Percentiles rank a stretch among this genome's conserved stretches.
phyloP scores from a whole-genome alignment of 352 stramenopile genomes.

The Globisporangium viniferum region DNA sequence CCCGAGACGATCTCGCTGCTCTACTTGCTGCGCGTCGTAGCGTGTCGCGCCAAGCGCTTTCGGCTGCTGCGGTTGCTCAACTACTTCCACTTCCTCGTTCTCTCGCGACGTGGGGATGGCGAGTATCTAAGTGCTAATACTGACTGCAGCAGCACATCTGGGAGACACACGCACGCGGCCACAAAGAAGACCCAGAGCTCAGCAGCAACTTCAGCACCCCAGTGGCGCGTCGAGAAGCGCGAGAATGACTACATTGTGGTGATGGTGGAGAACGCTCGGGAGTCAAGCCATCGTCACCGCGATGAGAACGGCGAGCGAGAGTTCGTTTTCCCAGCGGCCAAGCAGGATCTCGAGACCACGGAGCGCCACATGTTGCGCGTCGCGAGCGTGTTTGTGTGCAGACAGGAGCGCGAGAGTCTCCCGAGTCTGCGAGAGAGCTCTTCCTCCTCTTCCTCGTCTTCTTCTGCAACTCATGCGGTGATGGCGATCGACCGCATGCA shows the following conservation, averaged over 20 bases:
- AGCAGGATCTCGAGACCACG: conserved; percentile 33
- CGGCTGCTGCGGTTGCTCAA: conserved; percentile 46
- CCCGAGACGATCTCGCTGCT: conserved; percentile 30
- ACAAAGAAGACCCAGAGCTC: not conserved
- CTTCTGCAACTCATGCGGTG: not conserved
- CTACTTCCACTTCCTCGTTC: conserved; percentile 42
- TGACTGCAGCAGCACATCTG: not conserved
- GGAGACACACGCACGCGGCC: not conserved
- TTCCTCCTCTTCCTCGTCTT: not conserved
- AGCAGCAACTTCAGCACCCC: not conserved
- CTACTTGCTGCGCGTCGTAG: conserved; percentile 39
- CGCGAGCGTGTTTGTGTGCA: conserved; percentile 44
- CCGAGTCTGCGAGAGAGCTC: conserved; percentile 4
- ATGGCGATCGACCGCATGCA: conserved; percentile 48
- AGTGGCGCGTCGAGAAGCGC: conserved; percentile 14
- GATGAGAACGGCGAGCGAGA: conserved; percentile 17
- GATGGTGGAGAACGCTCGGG: conserved; percentile 9
- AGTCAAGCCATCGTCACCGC: not conserved
- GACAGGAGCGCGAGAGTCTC: conserved; percentile 40
- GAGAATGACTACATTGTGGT: conserved; percentile 27
- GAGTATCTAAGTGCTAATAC: not conserved
- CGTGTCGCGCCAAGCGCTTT: conserved; percentile 34
- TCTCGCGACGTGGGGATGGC: not conserved
- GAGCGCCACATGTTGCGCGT: conserved; percentile 45
- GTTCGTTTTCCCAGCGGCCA: conserved; percentile 38